Conservation (phyloP, 805 yeast species). For the Monosporozyma yasuniensis region DNA sequence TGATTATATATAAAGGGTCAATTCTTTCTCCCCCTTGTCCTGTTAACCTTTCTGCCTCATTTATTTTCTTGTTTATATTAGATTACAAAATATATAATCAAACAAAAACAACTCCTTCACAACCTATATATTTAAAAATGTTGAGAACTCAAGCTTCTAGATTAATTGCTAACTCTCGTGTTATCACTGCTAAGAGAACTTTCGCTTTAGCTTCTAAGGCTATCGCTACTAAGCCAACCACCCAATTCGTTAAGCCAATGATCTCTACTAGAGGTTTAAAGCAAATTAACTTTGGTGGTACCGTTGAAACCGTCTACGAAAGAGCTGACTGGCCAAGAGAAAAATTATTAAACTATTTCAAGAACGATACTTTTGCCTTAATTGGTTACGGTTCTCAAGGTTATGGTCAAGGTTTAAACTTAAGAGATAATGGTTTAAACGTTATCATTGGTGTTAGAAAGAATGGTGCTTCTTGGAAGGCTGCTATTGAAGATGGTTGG, state of each 20-base stretch:
- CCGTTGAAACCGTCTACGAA: conserved; percentile 92
- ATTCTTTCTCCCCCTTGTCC: background rate
- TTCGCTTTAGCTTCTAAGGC: conserved; percentile 41
- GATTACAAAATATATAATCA: too few species aligned
- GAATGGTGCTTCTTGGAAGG: conserved; percentile 99
- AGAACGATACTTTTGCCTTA: conserved; percentile 93
- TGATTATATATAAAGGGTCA: background rate
- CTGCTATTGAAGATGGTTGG: conserved; percentile 99
- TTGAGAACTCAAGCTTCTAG: conserved; percentile 39
- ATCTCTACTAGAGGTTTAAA: conserved; percentile 81
- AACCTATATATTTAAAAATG: conserved; percentile 16
- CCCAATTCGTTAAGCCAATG: conserved; percentile 38
- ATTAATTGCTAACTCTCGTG: conserved; percentile 33
- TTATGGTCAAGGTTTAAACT: conserved; percentile 98
- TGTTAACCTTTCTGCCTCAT: background rate
- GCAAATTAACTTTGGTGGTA: conserved; percentile 95
- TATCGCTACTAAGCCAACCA: conserved; percentile 49
- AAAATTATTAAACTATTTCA: conserved; percentile 91
- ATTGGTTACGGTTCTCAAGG: conserved; percentile 99
- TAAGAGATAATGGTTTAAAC: conserved; percentile 97
- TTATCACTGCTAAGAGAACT: conserved; percentile 55
- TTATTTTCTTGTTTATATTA: background rate
- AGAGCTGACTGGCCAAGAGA: conserved; percentile 99
- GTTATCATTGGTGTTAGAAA: conserved; percentile 98
- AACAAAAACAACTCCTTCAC: too few species aligned